These are phyloP conservation scores for Chrysochromulina tobinii DNA, from an alignment of 78 protist species.

Conservation along the genomic window DNA sequence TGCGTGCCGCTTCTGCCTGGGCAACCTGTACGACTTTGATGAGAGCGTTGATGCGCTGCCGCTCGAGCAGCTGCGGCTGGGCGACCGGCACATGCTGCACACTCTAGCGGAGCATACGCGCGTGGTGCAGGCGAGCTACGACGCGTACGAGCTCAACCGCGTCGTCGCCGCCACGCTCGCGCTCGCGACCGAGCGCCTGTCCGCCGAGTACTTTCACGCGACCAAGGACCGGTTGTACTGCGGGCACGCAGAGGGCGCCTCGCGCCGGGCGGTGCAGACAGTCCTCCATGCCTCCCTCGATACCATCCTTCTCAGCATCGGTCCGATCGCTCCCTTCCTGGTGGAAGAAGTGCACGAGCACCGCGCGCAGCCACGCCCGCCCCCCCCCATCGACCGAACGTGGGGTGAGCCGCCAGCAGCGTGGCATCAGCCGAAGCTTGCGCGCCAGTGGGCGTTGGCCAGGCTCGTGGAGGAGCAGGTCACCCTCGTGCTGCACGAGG, in stretches of 20 bases:
- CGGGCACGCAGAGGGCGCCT: neutral
- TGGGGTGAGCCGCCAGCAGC: neutral
- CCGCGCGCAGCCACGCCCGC: neutral
- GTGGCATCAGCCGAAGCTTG: neutral
- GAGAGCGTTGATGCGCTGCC: neutral
- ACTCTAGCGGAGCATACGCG: neutral
- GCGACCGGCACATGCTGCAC: constrained; percentile 15
- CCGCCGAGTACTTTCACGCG: neutral
- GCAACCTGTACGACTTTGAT: constrained; percentile 26
- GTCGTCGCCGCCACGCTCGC: neutral
- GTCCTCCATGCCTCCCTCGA: neutral
- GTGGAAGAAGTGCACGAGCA: constrained; percentile 6
- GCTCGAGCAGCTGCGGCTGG: neutral
- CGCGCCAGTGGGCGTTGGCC: neutral
- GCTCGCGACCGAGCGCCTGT: neutral
- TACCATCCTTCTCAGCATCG: neutral
- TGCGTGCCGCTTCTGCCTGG: neutral
- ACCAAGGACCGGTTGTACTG: neutral
- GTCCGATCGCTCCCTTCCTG: neutral
- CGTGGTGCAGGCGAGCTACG: neutral
- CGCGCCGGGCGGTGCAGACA: neutral
- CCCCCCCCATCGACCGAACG: neutral
- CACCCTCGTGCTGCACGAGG: too few species aligned
- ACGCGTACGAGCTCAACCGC: neutral
- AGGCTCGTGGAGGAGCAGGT: too few species aligned